These are phyloP conservation scores for Pythium pectinolyticum DNA, from an alignment of 352 stramenopile species.

Conservation along the genomic window DNA sequence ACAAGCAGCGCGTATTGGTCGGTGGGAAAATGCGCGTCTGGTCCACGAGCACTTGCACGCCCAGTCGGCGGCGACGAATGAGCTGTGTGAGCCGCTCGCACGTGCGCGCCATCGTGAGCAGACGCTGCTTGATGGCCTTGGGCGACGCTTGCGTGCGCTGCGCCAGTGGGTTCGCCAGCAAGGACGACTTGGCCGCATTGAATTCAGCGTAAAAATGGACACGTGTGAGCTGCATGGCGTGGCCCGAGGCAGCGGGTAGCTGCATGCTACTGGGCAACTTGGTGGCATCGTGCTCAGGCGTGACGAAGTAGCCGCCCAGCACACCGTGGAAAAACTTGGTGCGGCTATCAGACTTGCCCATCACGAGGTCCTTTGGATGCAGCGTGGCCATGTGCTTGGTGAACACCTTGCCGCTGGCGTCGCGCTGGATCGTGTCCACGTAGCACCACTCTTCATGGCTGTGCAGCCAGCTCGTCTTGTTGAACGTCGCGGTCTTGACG, in stretches of 20 bases:
- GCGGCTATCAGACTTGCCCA: not conserved
- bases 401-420: not conserved
- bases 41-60: constrained; percentile 47
- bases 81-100: constrained; percentile 37
- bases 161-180: not conserved
- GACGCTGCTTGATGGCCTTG: constrained; percentile 16
- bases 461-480: not conserved
- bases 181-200: not conserved
- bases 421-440: constrained; percentile 4
- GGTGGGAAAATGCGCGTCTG: constrained; percentile 40
- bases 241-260: not conserved
- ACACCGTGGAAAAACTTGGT: constrained; percentile 11
- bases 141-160: not conserved
- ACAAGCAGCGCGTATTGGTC: constrained; percentile 49
- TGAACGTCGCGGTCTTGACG: constrained; percentile 21
- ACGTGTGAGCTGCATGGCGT: not conserved
- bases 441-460: constrained; percentile 18
- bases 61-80: constrained; percentile 58
- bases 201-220: constrained; percentile 3
- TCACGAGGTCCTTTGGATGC: constrained; percentile 2
- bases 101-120: constrained; percentile 12
- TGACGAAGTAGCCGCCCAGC: constrained; percentile 2
- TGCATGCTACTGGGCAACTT: not conserved
- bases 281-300: not conserved
- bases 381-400: constrained; percentile 6